Conservation (phyloP, 495 filamentous ascomycete species). For the Symbiotaphrina buchneri region DNA sequence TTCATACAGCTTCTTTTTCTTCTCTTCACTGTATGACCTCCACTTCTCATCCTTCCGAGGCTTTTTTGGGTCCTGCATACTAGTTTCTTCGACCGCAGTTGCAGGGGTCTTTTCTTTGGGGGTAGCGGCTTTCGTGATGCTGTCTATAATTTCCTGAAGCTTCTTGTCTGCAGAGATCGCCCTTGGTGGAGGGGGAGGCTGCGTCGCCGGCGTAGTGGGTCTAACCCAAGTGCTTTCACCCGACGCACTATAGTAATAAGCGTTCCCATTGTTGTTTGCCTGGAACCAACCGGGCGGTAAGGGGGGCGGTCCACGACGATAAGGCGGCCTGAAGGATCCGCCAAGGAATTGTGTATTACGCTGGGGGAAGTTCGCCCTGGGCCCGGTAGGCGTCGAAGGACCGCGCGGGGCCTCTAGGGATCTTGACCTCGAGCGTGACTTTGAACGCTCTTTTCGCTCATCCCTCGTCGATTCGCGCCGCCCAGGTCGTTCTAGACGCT, state of each 20-base stretch:
- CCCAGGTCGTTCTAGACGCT: conserved; percentile 34
- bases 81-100: conserved; percentile 6
- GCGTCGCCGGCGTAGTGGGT: conserved; percentile 42
- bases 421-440: conserved; percentile 26
- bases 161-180: conserved; percentile 40
- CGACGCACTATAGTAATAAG: conserved; percentile 59
- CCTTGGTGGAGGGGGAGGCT: conserved; percentile 35
- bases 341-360: conserved; percentile 34
- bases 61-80: conserved; percentile 24
- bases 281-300: conserved; percentile 68
- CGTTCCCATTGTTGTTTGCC: conserved; percentile 38
- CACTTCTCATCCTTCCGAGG: conserved; percentile 63
- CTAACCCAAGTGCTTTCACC: conserved; percentile 61
- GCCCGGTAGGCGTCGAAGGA: conserved; percentile 37
- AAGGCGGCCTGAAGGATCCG: conserved; percentile 19
- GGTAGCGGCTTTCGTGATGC: conserved; percentile 47
- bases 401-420: conserved; percentile 27
- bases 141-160: conserved; percentile 69
- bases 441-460: conserved; percentile 23
- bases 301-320: conserved; percentile 29
- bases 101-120: conserved; percentile 35
- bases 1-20: conserved; percentile 83
- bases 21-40: conserved; percentile 55
- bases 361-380: conserved; percentile 39
- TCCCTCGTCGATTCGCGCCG: conserved; percentile 42